Conservation (phyloP, 331 rosid genomes). For the Pyracantha coccinea region DNA sequence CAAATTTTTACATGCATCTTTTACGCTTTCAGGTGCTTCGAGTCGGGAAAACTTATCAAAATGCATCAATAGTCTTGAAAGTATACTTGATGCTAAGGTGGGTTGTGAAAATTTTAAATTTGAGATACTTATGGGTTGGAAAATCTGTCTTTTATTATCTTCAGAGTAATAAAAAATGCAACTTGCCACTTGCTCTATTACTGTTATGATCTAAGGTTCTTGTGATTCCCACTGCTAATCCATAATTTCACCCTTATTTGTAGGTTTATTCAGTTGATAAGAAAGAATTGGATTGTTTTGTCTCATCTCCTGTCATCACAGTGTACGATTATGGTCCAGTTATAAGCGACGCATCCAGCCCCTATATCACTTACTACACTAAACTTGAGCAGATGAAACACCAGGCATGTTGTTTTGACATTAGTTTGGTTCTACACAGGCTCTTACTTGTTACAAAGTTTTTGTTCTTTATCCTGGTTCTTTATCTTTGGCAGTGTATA, state of each 20-base stretch:
- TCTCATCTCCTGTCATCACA: constrained; percentile 44
- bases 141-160: background rate
- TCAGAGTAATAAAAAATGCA: background rate
- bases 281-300: constrained; percentile 52
- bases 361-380: constrained; percentile 10
- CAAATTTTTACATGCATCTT: constrained; percentile 6
- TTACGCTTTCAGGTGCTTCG: constrained; percentile 59
- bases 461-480: background rate
- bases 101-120: constrained; percentile 17
- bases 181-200: background rate
- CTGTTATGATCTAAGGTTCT: background rate
- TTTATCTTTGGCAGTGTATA: constrained; percentile 43
- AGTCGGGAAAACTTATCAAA: constrained; percentile 49
- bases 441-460: background rate
- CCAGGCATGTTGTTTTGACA: constrained; percentile 48
- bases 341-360: constrained; percentile 25
- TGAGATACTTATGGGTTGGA: constrained; percentile 1
- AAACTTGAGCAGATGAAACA: constrained; percentile 53
- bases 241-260: constrained; percentile 12
- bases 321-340: constrained; percentile 44
- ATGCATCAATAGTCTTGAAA: constrained; percentile 91
- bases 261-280: constrained; percentile 67
- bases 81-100: constrained; percentile 83
- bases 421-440: constrained; percentile 8
- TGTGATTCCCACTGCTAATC: constrained; percentile 1